These are phyloP conservation scores for Dendrocalamus sinicus DNA, from an alignment of 176 grass and related monocot genomes.

Conservation along the genomic window DNA sequence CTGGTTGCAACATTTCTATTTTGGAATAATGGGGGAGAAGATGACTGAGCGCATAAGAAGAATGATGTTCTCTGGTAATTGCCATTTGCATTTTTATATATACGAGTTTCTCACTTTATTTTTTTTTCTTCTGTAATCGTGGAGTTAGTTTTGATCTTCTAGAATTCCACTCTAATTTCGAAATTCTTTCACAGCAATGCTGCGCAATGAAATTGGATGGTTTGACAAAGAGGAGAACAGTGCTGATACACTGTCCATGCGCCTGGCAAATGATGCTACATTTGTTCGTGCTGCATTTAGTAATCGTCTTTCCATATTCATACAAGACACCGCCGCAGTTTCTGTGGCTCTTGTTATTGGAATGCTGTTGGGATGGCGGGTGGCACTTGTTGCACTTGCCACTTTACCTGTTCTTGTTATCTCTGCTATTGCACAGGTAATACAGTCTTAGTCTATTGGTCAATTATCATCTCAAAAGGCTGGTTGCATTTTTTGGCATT, in stretches of 20 bases:
- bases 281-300: conserved; percentile 98
- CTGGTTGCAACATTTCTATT: conserved; percentile 99
- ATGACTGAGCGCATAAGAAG: conserved; percentile 99
- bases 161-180: conserved; percentile 37
- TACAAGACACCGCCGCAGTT: conserved; percentile 92
- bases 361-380: conserved; percentile 86
- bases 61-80: conserved; percentile 99
- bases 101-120: conserved; percentile 17
- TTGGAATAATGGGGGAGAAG: conserved; percentile 99
- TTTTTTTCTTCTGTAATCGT: conserved; percentile 37
- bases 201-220: conserved; percentile 97
- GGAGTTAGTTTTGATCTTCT: conserved; percentile 31
- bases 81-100: conserved; percentile 17
- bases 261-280: conserved; percentile 95
- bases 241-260: conserved; percentile 94
- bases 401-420: conserved; percentile 88
- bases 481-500: conserved; percentile 6
- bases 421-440: conserved; percentile 98
- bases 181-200: conserved; percentile 68
- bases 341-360: conserved; percentile 92
- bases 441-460: conserved; percentile 33
- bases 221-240: conserved; percentile 99
- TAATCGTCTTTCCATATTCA: conserved; percentile 97
- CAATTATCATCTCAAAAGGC: conserved; percentile 1
- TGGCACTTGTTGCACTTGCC: conserved; percentile 94